Evolutionary conservation across 805 yeast genomes (phyloP), one percentile per base, ranked within the genome.

Genomic region (Candida coquimbonensis): DNA sequence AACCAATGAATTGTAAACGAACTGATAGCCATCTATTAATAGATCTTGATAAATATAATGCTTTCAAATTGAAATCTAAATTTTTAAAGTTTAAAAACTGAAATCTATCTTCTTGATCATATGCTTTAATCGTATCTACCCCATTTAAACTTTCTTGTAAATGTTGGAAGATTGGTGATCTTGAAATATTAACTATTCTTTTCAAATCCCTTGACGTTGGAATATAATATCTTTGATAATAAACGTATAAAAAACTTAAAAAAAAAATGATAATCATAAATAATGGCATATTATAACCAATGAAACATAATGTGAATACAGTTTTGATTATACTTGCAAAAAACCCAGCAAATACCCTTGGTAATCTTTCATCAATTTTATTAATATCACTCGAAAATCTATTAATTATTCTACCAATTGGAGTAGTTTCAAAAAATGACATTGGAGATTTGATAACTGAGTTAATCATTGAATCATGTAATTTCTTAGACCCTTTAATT

Each of bases 71-170:
- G 55, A 75, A 75, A 57, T 90, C 96, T 54, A 90, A 73, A 56
- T 84, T 77, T 35, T 72, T 65, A 54, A 77, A 75, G 59, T 84
- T 84, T 59, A 77, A 70, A 56, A 63, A 74, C 24, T 68, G 66
- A 63, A 88, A 89, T 47, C 95, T 70, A 6, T 68, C 72, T 26
- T 64, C 64, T 52, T 87, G 95, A n/a, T 73, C 68, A 57, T 75
- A 90, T 0, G 96, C 96, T 40, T 83, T 71, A 46, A 89, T 80
- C 1, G 95, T 89, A 40, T 80, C 78, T 21, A 83, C 77, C 12
- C 96, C 96, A 31, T 73, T 74, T 41, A 89, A 65, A 3, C 89
- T 80, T 58, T 89, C 96, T 59, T 86, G 90, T 51, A 89, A 73
- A 53, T 84, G 88, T 0, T 95, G 84, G 67, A 77, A 84, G 16